Evolutionary conservation across 176 grass and related monocot genomes (phyloP), one percentile per base, ranked within the genome.

Genomic region (Cenchrus americanus): DNA sequence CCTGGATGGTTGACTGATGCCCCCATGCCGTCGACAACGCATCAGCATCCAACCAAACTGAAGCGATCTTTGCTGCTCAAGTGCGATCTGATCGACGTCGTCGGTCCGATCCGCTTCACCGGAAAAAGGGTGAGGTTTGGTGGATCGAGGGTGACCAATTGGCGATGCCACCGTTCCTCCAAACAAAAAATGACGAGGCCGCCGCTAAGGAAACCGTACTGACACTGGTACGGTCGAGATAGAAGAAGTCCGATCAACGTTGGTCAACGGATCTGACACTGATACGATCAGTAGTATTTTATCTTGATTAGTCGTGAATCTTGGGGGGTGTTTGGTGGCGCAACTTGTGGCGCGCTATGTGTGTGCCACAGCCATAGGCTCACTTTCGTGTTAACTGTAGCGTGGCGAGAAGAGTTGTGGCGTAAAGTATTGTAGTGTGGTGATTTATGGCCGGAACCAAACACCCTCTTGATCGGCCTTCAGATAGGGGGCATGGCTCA

Each of bases 161-260:
- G 71, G 48, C 23, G 50, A 34, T 77, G 83, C 74, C 63, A n/a
- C 74, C n/a, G n/a, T n/a, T n/a, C n/a, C n/a, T n/a, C n/a, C n/a
- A n/a, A n/a, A n/a, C n/a, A n/a, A n/a, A n/a, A n/a, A n/a, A n/a
- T n/a, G n/a, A n/a, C n/a, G n/a, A n/a, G n/a, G n/a, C n/a, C n/a
- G n/a, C n/a, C 14, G 0, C 51, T 18, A 77, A 40, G 51, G 83
- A 60, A 21, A 49, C 82, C 61, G 12, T 48, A 14, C 50, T 62
- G 72, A 67, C 82, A 30, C 22, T 15, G 2, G 5, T 24, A 8
- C 7, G 7, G 13, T 10, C 0, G 13, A 22, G 4, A 12, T 11
- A 71, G 2, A 8, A 34, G 2, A 8, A 34, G 2, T 7, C 14
- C 17, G 46, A 10, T 76, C 52, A 76, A 21, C 21, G 74, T 30